phyloP scores from a whole-genome alignment of 2,329 filamentous ascomycete species.

The Talaromyces amestolkiae region DNA sequence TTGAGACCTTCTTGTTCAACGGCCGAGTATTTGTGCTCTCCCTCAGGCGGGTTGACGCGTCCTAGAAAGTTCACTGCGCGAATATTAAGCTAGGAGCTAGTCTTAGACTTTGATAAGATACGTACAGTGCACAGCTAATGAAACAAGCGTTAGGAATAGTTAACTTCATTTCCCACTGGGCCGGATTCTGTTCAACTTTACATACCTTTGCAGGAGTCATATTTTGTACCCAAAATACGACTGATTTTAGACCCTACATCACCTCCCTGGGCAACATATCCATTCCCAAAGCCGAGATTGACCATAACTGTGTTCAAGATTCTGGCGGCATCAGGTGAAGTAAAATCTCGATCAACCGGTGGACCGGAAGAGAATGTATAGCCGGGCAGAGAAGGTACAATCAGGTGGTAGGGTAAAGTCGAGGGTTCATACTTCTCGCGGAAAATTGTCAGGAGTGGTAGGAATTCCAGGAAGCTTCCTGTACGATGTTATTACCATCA shows the following conservation, averaged over 20 bases:
- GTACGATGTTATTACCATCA: neutral
- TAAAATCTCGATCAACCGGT: slow-evolving; percentile 48
- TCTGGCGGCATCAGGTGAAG: slow-evolving; percentile 38
- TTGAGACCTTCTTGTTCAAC: slow-evolving; percentile 13
- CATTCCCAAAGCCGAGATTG: slow-evolving; percentile 51
- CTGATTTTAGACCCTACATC: slow-evolving; percentile 53
- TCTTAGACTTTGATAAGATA: neutral
- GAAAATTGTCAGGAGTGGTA: slow-evolving; percentile 51
- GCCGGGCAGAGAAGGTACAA: slow-evolving; percentile 56
- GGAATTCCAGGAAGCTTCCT: slow-evolving; percentile 53
- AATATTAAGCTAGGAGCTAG: neutral
- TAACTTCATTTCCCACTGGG: neutral
- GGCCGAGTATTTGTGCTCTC: slow-evolving; percentile 20
- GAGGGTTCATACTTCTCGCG: slow-evolving; percentile 49
- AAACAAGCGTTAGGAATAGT: neutral
- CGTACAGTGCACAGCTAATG: slow-evolving; percentile 16
- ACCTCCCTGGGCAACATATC: slow-evolving; percentile 58
- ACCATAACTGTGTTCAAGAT: slow-evolving; percentile 54
- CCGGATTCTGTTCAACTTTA: neutral
- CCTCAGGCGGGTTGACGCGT: slow-evolving; percentile 40
- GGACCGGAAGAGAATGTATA: slow-evolving; percentile 49
- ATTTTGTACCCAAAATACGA: slow-evolving; percentile 42
- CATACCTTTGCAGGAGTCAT: slow-evolving; percentile 49
- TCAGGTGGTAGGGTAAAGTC: slow-evolving; percentile 56
- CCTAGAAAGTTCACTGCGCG: slow-evolving; percentile 16